These are phyloP conservation scores for Leishmania turanica DNA, from an alignment of 208 protist species.

Conservation along the genomic window DNA sequence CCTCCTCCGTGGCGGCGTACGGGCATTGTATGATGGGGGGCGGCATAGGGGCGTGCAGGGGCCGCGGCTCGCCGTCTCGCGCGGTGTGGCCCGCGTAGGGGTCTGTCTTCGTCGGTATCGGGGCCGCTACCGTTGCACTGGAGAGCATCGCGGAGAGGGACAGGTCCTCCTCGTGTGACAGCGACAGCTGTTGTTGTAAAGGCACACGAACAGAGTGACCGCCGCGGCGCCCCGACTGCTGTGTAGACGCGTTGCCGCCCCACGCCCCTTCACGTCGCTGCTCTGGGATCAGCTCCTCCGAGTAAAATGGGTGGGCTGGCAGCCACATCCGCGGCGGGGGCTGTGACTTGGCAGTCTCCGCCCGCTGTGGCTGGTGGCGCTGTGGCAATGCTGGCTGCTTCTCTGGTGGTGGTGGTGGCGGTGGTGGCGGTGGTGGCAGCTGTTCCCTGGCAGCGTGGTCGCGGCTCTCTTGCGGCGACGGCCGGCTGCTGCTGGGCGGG, in stretches of 20 bases:
- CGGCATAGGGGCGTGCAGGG: neutral
- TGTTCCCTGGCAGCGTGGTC: neutral
- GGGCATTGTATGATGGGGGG: neutral
- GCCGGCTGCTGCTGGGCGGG: neutral
- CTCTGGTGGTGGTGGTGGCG: neutral
- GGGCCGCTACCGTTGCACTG: neutral
- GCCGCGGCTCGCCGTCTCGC: neutral
- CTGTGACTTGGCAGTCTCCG: neutral
- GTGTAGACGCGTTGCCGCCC: neutral
- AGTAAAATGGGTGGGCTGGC: neutral
- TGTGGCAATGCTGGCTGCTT: neutral
- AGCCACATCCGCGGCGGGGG: constrained; percentile 21
- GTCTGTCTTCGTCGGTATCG: neutral
- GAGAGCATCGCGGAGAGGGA: neutral
- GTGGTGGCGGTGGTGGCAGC: too few species aligned
- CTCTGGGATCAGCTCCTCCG: neutral
- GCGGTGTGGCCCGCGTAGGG: neutral
- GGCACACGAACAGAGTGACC: neutral
- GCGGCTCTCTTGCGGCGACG: neutral
- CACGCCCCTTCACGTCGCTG: neutral
- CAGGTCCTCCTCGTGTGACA: neutral
- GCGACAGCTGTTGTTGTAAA: neutral
- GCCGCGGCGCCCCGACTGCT: neutral
- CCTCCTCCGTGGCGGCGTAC: neutral
- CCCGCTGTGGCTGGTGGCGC: neutral